Evolutionary conservation across 768 basidiomycete genomes (phyloP).

Genomic region (Boletus subparvulus): DNA sequence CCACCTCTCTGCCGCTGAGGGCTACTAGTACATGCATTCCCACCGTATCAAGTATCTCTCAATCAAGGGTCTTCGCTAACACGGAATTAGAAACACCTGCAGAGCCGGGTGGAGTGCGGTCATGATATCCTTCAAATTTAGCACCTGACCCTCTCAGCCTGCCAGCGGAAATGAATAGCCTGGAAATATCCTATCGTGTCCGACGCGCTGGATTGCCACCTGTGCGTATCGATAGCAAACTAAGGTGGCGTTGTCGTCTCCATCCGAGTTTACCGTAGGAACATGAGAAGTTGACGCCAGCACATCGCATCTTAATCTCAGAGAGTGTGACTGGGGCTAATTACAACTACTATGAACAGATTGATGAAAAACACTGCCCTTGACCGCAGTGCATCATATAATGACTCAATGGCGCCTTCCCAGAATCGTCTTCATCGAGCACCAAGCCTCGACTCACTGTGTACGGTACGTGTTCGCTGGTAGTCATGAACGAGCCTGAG

Average conservation of each 20-base stretch:
- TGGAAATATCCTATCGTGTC: not conserved
- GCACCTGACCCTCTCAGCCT: slow-evolving; percentile 3
- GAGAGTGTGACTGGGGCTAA: not conserved
- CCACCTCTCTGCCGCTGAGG: not conserved
- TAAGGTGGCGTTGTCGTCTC: not conserved
- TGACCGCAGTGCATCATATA: not conserved
- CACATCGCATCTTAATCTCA: not conserved
- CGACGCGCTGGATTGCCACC: not conserved
- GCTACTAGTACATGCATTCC: slow-evolving; percentile 5
- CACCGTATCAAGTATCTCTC: slow-evolving; percentile 18
- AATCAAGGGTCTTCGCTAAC: slow-evolving; percentile 1
- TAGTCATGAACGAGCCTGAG: not conserved
- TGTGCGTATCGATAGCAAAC: not conserved
- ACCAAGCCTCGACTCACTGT: too few species aligned
- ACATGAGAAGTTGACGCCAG: not conserved
- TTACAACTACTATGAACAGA: not conserved
- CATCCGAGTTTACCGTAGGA: too few species aligned
- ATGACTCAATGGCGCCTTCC: not conserved
- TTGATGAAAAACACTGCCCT: not conserved
- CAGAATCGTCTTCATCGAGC: too few species aligned
- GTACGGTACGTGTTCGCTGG: too few species aligned
- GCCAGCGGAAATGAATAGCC: slow-evolving; percentile 17
- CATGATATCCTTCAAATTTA: slow-evolving; percentile 8
- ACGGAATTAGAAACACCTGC: slow-evolving; percentile 8
- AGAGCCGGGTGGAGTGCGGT: slow-evolving; percentile 6